Conservation (phyloP, 371 early-diverging fungal genomes). For the Mortierella sp. region DNA sequence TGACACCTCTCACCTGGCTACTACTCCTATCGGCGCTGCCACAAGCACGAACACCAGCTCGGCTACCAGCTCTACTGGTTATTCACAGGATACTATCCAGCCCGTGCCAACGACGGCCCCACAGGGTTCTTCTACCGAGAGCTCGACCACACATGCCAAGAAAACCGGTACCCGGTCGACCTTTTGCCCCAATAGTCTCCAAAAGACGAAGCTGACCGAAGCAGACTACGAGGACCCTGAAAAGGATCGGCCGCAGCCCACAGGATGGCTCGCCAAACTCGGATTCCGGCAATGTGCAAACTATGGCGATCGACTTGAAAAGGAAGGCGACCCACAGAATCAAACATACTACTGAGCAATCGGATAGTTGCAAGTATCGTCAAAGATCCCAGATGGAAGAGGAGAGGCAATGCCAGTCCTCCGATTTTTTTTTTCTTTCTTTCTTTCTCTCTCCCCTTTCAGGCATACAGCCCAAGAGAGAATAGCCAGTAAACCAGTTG, state of each 20-base stretch:
- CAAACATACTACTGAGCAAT: slow-evolving; percentile 32
- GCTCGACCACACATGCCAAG: slow-evolving; percentile 12
- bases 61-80: too few species aligned
- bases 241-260: slow-evolving; percentile 4
- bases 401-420: too few species aligned
- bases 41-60: slow-evolving; percentile 8
- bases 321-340: slow-evolving; percentile 21
- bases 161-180: slow-evolving; percentile 53
- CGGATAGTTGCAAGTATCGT: too few species aligned
- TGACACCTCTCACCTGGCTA: slow-evolving; percentile 1
- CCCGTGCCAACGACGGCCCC: neutral
- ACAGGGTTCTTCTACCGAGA: slow-evolving; percentile 18
- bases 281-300: slow-evolving; percentile 28
- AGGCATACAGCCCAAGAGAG: too few species aligned
- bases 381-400: too few species aligned
- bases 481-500: too few species aligned
- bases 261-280: slow-evolving; percentile 32
- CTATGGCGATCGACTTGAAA: slow-evolving; percentile 20
- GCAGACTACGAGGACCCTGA: slow-evolving; percentile 28
- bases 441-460: too few species aligned
- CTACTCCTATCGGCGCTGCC: neutral
- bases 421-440: too few species aligned
- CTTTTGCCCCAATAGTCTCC: slow-evolving; percentile 35
- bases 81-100: too few species aligned
- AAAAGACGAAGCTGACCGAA: slow-evolving; percentile 29